Evolutionary conservation across 2,329 filamentous ascomycete genomes (phyloP), one percentile per base, ranked within the genome.

Genomic region (Bretziella fagacearum): DNA sequence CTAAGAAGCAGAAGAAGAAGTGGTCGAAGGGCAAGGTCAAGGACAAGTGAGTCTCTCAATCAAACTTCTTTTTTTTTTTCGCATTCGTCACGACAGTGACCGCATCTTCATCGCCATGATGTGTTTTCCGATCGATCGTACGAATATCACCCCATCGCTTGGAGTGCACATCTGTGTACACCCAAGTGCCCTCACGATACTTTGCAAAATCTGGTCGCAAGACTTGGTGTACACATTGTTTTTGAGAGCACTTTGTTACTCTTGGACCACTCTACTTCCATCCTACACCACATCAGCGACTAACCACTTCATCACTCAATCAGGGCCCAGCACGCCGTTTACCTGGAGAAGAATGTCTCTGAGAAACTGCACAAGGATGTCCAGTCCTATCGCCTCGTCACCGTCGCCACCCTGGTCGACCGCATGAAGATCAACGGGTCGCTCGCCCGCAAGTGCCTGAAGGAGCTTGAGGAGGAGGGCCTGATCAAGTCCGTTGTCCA

Each of bases 351-450:
- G 81, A 65, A 74, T 71, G 94, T 82, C 65, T 83, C 82, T 59
- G 91, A 98, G 73, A 94, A 93, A 77, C 86, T 98, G 69, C 83
- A 94, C 78, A 98, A 98, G 78, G 91, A 98, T 79, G 93, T 98
- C 62, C 91, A 96, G 72, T 95, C 91, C 56, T 98, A 96, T 83
- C 86, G 91, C 65, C 86, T 98, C 68, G 86, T 98, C 73, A 96
- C 91, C 65, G 83, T 96, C 63, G 87, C 91, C 63, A 89, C 85
- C 61, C 86, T 98, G 63, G 91, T 98, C 78, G 91, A 98, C 73
- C 81, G 91, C 70, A 79, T 98, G 70, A 98, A 98, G 86, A 93
- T 98, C 77, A 98, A 98, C 76, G 93, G 91, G 64, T 94, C 85
- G 60, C 74, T 98, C 63, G 91, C 91, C 58, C 81, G 91, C 64